These are phyloP conservation scores for Xylariaceae sp. DNA, from an alignment of 2,329 filamentous ascomycete species.

Conservation along the genomic window DNA sequence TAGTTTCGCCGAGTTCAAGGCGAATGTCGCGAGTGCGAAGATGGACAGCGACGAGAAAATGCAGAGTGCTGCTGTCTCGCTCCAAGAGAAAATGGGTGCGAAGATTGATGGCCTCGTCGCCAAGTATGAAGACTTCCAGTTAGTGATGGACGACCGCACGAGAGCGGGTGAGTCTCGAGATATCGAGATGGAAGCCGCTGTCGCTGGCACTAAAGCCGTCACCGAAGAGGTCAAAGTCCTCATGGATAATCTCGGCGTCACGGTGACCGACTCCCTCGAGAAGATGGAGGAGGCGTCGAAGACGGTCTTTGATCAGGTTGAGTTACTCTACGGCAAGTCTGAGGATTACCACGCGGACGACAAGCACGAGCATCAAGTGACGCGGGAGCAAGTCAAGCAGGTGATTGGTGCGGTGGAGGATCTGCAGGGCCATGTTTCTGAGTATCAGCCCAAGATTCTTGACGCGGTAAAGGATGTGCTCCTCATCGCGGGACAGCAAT, in stretches of 20 bases:
- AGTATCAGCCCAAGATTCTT: conserved; percentile 84
- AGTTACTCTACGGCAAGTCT: conserved; percentile 68
- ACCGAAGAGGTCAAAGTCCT: conserved; percentile 83
- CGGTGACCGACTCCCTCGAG: conserved; percentile 75
- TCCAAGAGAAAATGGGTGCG: conserved; percentile 55
- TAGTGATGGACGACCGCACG: conserved; percentile 66
- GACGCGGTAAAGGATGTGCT: conserved; percentile 83
- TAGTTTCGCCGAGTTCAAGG: conserved; percentile 83
- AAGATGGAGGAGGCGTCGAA: conserved; percentile 84
- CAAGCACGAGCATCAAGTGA: conserved; percentile 76
- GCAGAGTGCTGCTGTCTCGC: conserved; percentile 49
- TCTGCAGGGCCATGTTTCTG: conserved; percentile 71
- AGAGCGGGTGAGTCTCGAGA: conserved; percentile 70
- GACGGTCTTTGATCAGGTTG: conserved; percentile 77
- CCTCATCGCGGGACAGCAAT: conserved; percentile 76
- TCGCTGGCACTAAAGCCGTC: conserved; percentile 69
- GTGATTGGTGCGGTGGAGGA: conserved; percentile 67
- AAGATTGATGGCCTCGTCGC: conserved; percentile 70
- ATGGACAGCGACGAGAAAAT: conserved; percentile 79
- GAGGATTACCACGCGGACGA: conserved; percentile 69
- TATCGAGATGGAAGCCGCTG: conserved; percentile 64
- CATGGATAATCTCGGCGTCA: conserved; percentile 76
- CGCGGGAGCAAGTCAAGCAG: conserved; percentile 73
- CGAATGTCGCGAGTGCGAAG: conserved; percentile 72
- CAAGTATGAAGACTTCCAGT: conserved; percentile 85